Evolutionary conservation across 1,284 basidiomycete genomes (phyloP), one percentile per base, ranked within the genome.

Genomic region (Boletus sp.): DNA sequence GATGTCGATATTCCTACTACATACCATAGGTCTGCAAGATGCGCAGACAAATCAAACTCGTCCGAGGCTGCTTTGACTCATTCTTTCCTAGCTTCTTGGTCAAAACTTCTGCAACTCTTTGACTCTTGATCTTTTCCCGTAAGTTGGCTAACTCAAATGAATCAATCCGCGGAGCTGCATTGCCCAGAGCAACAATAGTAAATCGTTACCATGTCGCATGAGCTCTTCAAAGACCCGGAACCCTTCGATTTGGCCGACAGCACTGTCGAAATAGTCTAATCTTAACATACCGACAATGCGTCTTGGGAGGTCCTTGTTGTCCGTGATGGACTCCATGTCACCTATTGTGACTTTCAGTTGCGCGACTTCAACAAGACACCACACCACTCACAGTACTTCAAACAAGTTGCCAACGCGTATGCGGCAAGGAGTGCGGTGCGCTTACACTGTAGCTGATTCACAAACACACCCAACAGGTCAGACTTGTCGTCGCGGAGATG

Each of bases 261-360:
- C 61, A 43, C 72, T 68, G 7, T 72, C 68, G 14, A 71, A 74
- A n/a, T 68, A 72, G 55, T 74, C 59, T 25, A 64, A 44, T 37
- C 49, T 58, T 14, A 73, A 51, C 69, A 71, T 71, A 3, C 59
- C 48, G 19, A 71, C 63, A 5, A 71, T 66, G 17, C 65, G 25
- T 43, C 59, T 63, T 6, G 71, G 57, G 44, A 71, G 54, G 17
- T 31, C 19, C 9, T 55, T 21, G 3, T 57, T 55, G 4, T 54
- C 6, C 17, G 54, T 54, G 16, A 72, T 33, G 2, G 28, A 33
- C 19, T 28, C 17, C 68, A 71, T 65, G 38, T 72, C 67, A 1
- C 4, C 72, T 71, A 23, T 16, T 5, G 21, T 25, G 19, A 38
- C 21, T 17, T 3, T 59, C 7, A 61, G 46, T 19, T 7, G 37